These are phyloP conservation scores for Penicillium sp. DNA, from an alignment of 2,329 filamentous ascomycete genomes.

Conservation along the genomic window DNA sequence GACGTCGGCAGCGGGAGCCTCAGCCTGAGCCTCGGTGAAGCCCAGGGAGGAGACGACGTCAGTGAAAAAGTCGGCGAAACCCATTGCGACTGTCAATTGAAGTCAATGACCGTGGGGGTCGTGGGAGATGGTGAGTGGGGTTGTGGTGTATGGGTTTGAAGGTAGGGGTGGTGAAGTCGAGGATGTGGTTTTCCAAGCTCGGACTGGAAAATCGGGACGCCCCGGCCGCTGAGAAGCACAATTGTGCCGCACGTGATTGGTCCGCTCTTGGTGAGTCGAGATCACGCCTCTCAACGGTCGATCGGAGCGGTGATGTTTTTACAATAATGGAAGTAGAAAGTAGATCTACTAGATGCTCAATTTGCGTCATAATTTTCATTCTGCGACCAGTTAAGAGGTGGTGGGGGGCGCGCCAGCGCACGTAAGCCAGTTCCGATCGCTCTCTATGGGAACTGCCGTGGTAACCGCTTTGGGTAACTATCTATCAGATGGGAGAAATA, in stretches of 20 bases:
- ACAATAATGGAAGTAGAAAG: background rate
- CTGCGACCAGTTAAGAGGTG: background rate
- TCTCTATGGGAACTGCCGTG: conserved; percentile 7
- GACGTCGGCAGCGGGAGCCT: conserved; percentile 57
- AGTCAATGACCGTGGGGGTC: conserved; percentile 28
- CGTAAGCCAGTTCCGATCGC: conserved; percentile 1
- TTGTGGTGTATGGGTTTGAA: conserved; percentile 18
- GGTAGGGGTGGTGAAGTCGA: conserved; percentile 35
- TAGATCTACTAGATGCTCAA: background rate
- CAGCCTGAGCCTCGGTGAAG: conserved; percentile 61
- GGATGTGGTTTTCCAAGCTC: conserved; percentile 41
- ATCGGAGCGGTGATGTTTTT: background rate
- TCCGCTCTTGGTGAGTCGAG: conserved; percentile 9
- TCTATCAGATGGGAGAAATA: conserved; percentile 17
- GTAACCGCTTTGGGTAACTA: conserved; percentile 16
- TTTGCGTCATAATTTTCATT: background rate
- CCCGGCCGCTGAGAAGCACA: conserved; percentile 40
- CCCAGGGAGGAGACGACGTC: conserved; percentile 67
- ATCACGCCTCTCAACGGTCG: background rate
- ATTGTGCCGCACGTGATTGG: conserved; percentile 47
- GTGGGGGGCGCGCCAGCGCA: conserved; percentile 2
- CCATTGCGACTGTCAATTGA: conserved; percentile 54
- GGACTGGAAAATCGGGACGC: conserved; percentile 45
- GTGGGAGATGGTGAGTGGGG: conserved; percentile 23
- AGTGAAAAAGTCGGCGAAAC: conserved; percentile 65